These are phyloP conservation scores for Triglochin maritima DNA, from an alignment of 106 monocot genomes.

Conservation along the genomic window DNA sequence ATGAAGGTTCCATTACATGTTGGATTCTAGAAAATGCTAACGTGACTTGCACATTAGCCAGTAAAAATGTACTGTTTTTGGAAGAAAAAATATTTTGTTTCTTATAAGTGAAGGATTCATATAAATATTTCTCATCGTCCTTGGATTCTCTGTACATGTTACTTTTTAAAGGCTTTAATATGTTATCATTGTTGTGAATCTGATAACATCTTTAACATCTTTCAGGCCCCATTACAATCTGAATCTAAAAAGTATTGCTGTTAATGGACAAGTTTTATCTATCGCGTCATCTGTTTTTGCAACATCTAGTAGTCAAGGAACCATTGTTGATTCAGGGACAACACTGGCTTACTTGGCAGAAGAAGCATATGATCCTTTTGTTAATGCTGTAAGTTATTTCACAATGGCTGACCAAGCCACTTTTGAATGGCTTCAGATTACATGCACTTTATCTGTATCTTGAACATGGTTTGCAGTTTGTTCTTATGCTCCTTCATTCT, in stretches of 20 bases:
- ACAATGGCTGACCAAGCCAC: not conserved
- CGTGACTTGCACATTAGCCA: no score
- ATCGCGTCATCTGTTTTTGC: constrained; percentile 69
- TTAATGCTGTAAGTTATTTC: constrained; percentile 49
- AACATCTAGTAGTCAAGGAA: constrained; percentile 75
- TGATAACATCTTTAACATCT: not conserved
- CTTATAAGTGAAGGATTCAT: no score
- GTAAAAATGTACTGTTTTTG: no score
- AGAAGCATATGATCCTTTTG: constrained; percentile 78
- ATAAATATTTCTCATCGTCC: no score
- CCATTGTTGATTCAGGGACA: constrained; percentile 93
- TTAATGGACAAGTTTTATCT: constrained; percentile 49
- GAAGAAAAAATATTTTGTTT: no score
- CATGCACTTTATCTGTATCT: not conserved
- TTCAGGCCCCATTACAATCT: constrained; percentile 57
- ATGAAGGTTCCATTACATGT: no score
- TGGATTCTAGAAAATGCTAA: no score
- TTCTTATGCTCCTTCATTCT: not conserved
- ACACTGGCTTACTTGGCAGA: constrained; percentile 86
- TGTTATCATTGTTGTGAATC: not conserved
- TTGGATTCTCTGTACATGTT: no score
- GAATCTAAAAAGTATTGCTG: constrained; percentile 72
- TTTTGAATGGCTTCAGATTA: not conserved
- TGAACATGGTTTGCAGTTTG: not conserved
- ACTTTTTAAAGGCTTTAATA: no score